Evolutionary conservation across 495 filamentous ascomycete species (phyloP).

Genomic region (Penicillium waksmanii): DNA sequence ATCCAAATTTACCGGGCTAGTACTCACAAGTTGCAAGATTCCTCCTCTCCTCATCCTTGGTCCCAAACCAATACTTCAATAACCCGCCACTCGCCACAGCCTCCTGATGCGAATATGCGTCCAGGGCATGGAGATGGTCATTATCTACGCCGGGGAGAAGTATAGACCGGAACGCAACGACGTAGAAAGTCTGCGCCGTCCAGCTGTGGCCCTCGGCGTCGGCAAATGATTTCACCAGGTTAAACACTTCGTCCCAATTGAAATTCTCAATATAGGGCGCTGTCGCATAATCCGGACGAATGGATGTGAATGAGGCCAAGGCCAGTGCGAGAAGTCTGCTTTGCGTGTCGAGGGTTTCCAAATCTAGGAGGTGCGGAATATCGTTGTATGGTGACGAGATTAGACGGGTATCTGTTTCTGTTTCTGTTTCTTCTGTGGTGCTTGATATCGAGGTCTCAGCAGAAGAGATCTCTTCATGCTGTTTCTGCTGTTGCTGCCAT

Average conservation of each 20-base stretch:
- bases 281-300: slow-evolving; percentile 74
- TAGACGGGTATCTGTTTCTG: slow-evolving; percentile 40
- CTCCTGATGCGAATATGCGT: slow-evolving; percentile 76
- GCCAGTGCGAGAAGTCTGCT: slow-evolving; percentile 73
- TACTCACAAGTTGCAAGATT: slow-evolving; percentile 74
- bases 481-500: slow-evolving; percentile 13
- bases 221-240: slow-evolving; percentile 48
- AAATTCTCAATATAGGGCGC: slow-evolving; percentile 73
- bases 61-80: slow-evolving; percentile 87
- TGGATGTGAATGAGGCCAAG: slow-evolving; percentile 61
- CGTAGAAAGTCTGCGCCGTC: slow-evolving; percentile 70
- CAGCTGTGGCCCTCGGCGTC: slow-evolving; percentile 55
- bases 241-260: slow-evolving; percentile 73
- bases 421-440: slow-evolving; percentile 3
- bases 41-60: slow-evolving; percentile 61
- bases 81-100: slow-evolving; percentile 79
- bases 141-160: slow-evolving; percentile 64
- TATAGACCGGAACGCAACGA: slow-evolving; percentile 79
- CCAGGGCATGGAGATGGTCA: slow-evolving; percentile 65
- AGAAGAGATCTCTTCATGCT: slow-evolving; percentile 6
- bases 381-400: slow-evolving; percentile 76
- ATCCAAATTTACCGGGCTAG: no score
- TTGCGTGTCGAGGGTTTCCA: slow-evolving; percentile 62
- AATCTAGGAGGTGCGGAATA: slow-evolving; percentile 68
- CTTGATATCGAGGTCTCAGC: not conserved